Percentiles rank a stretch among this genome's conserved stretches.
Evolutionary conservation across 495 filamentous ascomycete genomes (phyloP).

Genomic region (Daldinia loculata): DNA sequence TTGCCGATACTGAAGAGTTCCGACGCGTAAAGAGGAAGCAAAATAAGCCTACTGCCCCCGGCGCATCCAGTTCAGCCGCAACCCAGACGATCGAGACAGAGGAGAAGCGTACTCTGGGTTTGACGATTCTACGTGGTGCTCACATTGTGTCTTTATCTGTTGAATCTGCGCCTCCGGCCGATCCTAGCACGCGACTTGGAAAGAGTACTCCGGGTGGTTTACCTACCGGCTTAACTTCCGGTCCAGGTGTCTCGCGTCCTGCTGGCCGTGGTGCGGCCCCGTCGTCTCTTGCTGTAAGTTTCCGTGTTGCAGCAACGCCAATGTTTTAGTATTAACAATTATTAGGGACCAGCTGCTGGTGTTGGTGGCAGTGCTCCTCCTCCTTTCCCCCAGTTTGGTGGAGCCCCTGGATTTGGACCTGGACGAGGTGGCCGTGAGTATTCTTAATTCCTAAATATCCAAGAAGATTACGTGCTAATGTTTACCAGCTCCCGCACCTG

Average conservation of each 20-base stretch:
- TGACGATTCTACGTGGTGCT: slow-evolving; percentile 93
- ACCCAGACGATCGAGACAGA: slow-evolving; percentile 79
- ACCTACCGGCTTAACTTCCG: slow-evolving; percentile 74
- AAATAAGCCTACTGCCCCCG: slow-evolving; percentile 76
- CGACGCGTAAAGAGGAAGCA: slow-evolving; percentile 92
- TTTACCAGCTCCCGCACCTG: slow-evolving; percentile 66
- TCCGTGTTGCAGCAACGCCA: slow-evolving; percentile 24
- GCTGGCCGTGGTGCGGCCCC: slow-evolving; percentile 87
- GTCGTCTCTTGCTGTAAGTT: slow-evolving; percentile 72
- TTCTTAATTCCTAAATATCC: slow-evolving; percentile 3
- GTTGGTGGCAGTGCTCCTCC: slow-evolving; percentile 83
- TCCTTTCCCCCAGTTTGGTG: slow-evolving; percentile 69
- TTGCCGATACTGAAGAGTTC: slow-evolving; percentile 99
- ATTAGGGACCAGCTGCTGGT: slow-evolving; percentile 83
- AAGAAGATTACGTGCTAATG: slow-evolving; percentile 21
- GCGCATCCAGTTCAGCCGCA: slow-evolving; percentile 57
- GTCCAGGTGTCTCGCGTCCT: slow-evolving; percentile 90
- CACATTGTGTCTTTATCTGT: slow-evolving; percentile 94
- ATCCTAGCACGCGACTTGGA: slow-evolving; percentile 89
- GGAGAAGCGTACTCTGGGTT: slow-evolving; percentile 94
- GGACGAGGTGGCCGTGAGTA: slow-evolving; percentile 79
- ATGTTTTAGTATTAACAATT: slow-evolving; percentile 44
- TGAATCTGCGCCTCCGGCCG: slow-evolving; percentile 94
- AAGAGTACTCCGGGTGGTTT: slow-evolving; percentile 74
- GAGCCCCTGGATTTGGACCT: slow-evolving; percentile 70